Evolutionary conservation across 2,329 filamentous ascomycete species (phyloP).

Genomic region (Penicillium rolfsii): DNA sequence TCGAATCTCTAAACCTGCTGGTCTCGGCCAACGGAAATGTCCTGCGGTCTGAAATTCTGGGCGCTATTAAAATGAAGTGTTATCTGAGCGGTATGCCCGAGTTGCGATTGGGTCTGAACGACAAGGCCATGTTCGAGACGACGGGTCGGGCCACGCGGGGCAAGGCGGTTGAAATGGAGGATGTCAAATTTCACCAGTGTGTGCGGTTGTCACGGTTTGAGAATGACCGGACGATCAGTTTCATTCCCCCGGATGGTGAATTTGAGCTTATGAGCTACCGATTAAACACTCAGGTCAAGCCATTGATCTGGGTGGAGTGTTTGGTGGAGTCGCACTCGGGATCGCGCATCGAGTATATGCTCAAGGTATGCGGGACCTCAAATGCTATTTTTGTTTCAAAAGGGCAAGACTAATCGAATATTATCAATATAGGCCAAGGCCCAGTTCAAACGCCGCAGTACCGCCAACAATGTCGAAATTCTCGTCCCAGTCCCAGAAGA

Average conservation of each 20-base stretch:
- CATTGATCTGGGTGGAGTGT: conserved; percentile 98
- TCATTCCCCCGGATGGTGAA: conserved; percentile 97
- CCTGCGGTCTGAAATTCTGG: conserved; percentile 91
- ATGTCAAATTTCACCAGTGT: conserved; percentile 99
- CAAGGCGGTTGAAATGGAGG: conserved; percentile 99
- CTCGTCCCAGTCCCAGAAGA: conserved; percentile 96
- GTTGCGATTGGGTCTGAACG: conserved; percentile 88
- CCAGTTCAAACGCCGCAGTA: conserved; percentile 96
- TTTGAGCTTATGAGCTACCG: conserved; percentile 99
- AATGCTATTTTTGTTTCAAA: background rate
- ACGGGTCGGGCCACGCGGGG: conserved; percentile 91
- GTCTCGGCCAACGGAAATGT: conserved; percentile 95
- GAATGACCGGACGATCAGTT: conserved; percentile 97
- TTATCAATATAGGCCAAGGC: conserved; percentile 67
- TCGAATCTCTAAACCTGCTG: conserved; percentile 94
- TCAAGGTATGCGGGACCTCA: conserved; percentile 64
- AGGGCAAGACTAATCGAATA: conserved; percentile 4
- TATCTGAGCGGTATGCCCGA: conserved; percentile 99
- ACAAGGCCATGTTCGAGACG: conserved; percentile 99
- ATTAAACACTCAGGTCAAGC: conserved; percentile 97
- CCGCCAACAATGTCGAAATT: conserved; percentile 98
- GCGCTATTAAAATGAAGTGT: conserved; percentile 99
- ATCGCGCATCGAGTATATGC: conserved; percentile 96
- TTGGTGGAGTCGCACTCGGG: conserved; percentile 95
- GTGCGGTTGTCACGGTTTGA: conserved; percentile 94